Base-by-base conservation (phyloP, 768 basidiomycete genomes). In the Tylopilus subfusipes region DNA sequence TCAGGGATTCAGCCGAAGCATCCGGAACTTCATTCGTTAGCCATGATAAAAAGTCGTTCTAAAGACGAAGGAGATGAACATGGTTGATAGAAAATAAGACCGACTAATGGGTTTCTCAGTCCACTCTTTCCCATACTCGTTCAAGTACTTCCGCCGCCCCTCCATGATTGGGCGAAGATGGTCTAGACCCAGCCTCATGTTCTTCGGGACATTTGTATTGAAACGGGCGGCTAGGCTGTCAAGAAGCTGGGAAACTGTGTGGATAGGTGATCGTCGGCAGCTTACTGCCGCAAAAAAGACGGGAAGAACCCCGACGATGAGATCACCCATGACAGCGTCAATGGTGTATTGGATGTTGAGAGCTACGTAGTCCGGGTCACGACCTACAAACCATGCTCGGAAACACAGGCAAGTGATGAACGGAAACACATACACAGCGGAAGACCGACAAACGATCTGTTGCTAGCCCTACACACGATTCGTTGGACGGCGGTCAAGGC, bases 371-470 rank as follows among this genome's bases (percentile, higher is more conserved):
- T 36, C 18, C 34, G 34, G 34, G 18, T 36, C 34, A 6, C 34
- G 16, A 18, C 34, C 18, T 36, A 36, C 34, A 36, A 36, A 18
- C n/a, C n/a, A n/a, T 2, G 34, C 1, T 36, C 11, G 34, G 18
- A 36, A 36, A 36, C 34, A 16, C 12, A 33, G 13, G 34, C 6
- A 10, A 11, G 30, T 11, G 10, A 6, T 13, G 30, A n/a, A 14
- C 31, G 9, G 5, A 30, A 36, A 38, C 24, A 11, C 80, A 38
- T 22, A 11, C 80, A 82, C 5, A 78, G 33, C 2, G 78, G 78
- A 39, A 73, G 64, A 0, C 81, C 82, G 34, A 36, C 16, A 9
- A 36, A 82, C 62, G 16, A 82, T 61, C 27, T 68, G 54, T 53
- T 63, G 11, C 31, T 33, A 33, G 31, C 31, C 13, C 31, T 33